Percentiles rank a stretch among this genome's conserved stretches.
Conservation (phyloP, 2,329 filamentous ascomycete species). For the Colletotrichum sp. region DNA sequence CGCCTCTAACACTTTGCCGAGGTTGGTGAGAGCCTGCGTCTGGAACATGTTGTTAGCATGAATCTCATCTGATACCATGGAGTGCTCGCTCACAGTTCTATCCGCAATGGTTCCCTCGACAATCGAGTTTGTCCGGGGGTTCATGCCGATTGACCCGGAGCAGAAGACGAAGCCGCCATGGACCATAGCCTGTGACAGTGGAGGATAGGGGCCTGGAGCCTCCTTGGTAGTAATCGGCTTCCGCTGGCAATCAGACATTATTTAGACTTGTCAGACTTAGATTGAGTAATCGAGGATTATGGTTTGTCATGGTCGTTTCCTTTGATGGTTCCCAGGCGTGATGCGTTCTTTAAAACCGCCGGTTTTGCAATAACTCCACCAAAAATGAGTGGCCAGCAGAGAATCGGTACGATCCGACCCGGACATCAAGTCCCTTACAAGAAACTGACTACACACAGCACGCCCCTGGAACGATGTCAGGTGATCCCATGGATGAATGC, state of each 20-base stretch:
- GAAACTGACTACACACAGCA: neutral
- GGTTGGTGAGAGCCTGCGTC: neutral
- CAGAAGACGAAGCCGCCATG: neutral
- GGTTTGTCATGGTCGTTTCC: rapidly evolving
- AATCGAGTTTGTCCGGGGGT: neutral
- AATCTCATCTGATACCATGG: neutral
- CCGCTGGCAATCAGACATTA: neutral
- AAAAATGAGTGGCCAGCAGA: neutral
- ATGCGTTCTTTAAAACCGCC: neutral
- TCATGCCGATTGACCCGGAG: neutral
- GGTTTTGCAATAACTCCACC: neutral
- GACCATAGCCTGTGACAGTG: neutral
- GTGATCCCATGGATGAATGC: neutral
- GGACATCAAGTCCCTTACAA: neutral
- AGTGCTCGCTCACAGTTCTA: neutral
- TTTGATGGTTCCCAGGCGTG: neutral
- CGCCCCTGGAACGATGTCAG: neutral
- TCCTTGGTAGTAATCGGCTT: neutral
- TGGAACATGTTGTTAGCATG: neutral
- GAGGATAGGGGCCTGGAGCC: neutral
- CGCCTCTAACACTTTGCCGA: neutral
- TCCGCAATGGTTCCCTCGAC: neutral
- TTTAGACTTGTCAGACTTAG: neutral
- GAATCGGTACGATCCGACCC: neutral
- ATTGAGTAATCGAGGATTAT: neutral